A percentile compares a stretch with the other conserved stretches of the same genome.
phyloP scores from a whole-genome alignment of 768 basidiomycete genomes.

The Saitozyma podzolica region DNA sequence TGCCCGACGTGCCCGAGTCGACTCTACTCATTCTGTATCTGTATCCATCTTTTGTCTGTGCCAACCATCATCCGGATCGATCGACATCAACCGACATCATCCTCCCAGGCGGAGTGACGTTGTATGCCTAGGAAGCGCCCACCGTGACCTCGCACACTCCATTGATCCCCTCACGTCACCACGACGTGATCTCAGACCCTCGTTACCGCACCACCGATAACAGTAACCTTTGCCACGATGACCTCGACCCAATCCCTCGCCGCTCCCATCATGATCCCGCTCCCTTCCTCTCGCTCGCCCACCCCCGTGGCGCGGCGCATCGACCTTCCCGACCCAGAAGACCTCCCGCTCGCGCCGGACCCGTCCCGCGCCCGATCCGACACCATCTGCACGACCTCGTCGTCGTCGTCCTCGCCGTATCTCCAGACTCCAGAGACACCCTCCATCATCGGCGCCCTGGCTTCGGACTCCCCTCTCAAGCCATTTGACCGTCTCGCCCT shows the following conservation, averaged over 20 bases:
- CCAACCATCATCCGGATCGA: too few species aligned
- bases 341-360: background rate
- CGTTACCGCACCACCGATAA: too few species aligned
- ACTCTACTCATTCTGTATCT: too few species aligned
- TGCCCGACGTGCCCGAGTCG: too few species aligned
- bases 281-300: background rate
- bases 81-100: too few species aligned
- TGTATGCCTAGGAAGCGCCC: too few species aligned
- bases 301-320: conserved; percentile 1
- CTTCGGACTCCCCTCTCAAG: background rate
- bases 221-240: too few species aligned
- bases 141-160: too few species aligned
- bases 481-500: background rate
- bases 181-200: too few species aligned
- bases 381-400: conserved; percentile 16
- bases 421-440: conserved; percentile 20
- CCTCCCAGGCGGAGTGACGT: too few species aligned
- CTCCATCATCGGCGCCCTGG: conserved; percentile 15
- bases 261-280: background rate
- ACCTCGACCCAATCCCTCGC: background rate
- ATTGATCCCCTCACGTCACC: too few species aligned
- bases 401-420: conserved; percentile 13
- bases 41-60: too few species aligned
- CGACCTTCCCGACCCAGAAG: background rate
- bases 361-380: conserved; percentile 10